Percentiles rank a stretch among this genome's conserved stretches.
phyloP scores from a whole-genome alignment of 2,329 filamentous ascomycete species.

The Epichloe sibirici region DNA sequence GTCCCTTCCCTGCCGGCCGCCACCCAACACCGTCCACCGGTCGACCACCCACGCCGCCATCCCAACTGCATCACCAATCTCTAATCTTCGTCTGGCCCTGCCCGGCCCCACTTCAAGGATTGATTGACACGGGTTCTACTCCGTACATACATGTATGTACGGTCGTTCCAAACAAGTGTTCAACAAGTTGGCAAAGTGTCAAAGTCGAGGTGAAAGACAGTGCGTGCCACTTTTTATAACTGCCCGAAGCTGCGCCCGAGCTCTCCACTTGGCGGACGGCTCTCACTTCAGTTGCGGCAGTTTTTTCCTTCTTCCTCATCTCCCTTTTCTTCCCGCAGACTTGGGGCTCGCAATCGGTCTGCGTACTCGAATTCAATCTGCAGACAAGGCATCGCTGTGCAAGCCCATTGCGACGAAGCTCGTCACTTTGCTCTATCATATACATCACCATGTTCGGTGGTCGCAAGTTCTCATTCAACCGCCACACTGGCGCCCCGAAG shows the following conservation, averaged over 20 bases:
- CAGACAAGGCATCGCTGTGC: not conserved
- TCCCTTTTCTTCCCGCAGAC: not conserved
- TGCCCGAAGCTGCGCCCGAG: constrained; percentile 2
- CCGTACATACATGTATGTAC: no score
- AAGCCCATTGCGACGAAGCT: not conserved
- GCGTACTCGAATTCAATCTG: not conserved
- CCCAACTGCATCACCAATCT: not conserved
- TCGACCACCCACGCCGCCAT: not conserved
- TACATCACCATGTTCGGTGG: constrained; percentile 34
- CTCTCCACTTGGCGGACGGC: not conserved
- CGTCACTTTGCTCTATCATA: not conserved
- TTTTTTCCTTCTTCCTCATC: not conserved
- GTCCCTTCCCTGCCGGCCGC: not conserved
- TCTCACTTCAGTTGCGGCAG: not conserved
- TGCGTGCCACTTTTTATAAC: constrained; percentile 3
- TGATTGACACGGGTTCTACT: not conserved
- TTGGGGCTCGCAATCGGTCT: not conserved
- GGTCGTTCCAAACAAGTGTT: not conserved
- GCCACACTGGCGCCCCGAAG: constrained; percentile 50
- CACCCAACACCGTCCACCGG: not conserved
- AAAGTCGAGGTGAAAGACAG: not conserved
- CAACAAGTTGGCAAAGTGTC: not conserved
- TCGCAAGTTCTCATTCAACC: constrained; percentile 56
- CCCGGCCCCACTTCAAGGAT: not conserved
- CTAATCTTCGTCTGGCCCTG: not conserved